Evolutionary conservation across 768 basidiomycete species (phyloP).

Genomic region (Mycena maculata): DNA sequence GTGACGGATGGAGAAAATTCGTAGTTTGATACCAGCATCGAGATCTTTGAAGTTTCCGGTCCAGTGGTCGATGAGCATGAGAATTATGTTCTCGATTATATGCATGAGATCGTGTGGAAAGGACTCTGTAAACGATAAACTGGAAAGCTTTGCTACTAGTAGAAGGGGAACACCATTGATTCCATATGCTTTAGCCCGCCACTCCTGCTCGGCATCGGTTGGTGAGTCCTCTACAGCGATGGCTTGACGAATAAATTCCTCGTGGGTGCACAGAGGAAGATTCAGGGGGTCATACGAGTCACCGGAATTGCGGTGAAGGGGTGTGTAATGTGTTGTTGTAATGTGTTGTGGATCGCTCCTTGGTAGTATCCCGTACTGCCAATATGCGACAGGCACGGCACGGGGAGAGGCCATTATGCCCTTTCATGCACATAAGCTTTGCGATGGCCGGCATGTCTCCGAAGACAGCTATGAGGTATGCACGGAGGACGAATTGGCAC

Average conservation of each 20-base stretch:
- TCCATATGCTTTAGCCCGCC: slow-evolving; percentile 29
- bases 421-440: slow-evolving; percentile 17
- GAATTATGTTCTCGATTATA: slow-evolving; percentile 49
- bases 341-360: too few species aligned
- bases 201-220: slow-evolving; percentile 1
- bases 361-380: background rate
- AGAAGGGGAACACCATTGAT: slow-evolving; percentile 44
- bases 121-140: slow-evolving; percentile 42
- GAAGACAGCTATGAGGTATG: slow-evolving; percentile 5
- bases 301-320: background rate
- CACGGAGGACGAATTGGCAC: background rate
- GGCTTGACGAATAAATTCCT: slow-evolving; percentile 11
- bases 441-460: slow-evolving; percentile 15
- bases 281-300: slow-evolving; percentile 24
- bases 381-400: slow-evolving; percentile 4
- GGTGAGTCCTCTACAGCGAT: background rate
- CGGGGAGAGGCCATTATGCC: background rate
- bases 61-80: slow-evolving; percentile 47
- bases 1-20: slow-evolving; percentile 38
- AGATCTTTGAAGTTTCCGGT: slow-evolving; percentile 47
- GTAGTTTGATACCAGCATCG: slow-evolving; percentile 37
- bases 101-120: slow-evolving; percentile 56
- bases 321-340: slow-evolving; percentile 4
- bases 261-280: slow-evolving; percentile 4
- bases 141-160: slow-evolving; percentile 35